Evolutionary conservation across 768 basidiomycete species (phyloP).

Genomic region (Mycena haematopus): DNA sequence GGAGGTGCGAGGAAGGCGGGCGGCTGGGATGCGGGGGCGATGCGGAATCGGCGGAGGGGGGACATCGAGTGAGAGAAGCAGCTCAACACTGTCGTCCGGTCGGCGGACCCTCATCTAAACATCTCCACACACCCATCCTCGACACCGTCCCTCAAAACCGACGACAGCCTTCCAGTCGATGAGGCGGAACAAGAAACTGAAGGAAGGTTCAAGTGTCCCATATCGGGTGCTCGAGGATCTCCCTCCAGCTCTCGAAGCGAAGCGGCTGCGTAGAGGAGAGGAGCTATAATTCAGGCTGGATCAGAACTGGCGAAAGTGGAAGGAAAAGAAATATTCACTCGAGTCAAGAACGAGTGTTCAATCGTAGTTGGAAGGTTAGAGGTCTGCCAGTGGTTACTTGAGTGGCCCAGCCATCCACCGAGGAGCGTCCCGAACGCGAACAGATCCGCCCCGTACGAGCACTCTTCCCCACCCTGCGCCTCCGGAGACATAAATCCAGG

Average conservation of each 20-base stretch:
- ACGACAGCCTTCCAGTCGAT: not conserved
- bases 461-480: not conserved
- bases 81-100: not conserved
- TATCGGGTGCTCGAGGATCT: conserved; percentile 5
- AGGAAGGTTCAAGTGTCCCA: not conserved
- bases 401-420: not conserved
- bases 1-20: not conserved
- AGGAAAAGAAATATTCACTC: not conserved
- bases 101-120: not conserved
- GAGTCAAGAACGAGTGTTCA: not conserved
- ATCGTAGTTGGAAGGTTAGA: not conserved
- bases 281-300: not conserved
- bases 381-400: not conserved
- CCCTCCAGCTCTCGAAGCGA: not conserved
- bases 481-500: not conserved
- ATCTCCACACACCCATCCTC: not conserved
- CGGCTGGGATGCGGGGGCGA: too few relatives aligned
- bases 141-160: not conserved
- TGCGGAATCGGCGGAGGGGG: not conserved
- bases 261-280: not conserved
- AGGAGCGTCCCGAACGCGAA: not conserved
- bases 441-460: conserved; percentile 6
- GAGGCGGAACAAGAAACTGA: not conserved
- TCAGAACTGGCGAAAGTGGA: not conserved
- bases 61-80: not conserved